phyloP scores from a whole-genome alignment of 2,329 filamentous ascomycete genomes.

The Phyllosticta citriasiana region DNA sequence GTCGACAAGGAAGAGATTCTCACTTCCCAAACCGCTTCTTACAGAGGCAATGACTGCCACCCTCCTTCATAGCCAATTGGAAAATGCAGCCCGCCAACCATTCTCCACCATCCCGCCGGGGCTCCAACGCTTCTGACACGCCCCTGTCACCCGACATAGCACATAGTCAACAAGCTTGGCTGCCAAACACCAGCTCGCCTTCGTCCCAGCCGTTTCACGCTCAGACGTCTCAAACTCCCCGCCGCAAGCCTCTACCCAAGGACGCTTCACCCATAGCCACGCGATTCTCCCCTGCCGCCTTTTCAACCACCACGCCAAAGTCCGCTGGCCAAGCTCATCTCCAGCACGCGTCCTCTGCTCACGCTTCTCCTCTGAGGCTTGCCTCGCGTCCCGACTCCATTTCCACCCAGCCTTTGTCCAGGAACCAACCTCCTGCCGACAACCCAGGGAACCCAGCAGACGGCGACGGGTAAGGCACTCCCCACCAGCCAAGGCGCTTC shows the following conservation, averaged over 20 bases:
- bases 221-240: conserved; percentile 32
- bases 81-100: conserved; percentile 7
- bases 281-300: conserved; percentile 31
- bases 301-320: conserved; percentile 30
- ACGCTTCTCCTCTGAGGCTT: conserved; percentile 19
- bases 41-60: conserved; percentile 6
- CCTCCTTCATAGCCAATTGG: conserved; percentile 7
- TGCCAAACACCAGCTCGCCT: conserved; percentile 31
- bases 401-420: conserved; percentile 21
- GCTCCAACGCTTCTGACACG: conserved; percentile 8
- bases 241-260: conserved; percentile 45
- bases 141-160: conserved; percentile 10
- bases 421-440: neutral
- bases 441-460: neutral
- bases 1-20: conserved; percentile 10
- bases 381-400: conserved; percentile 18
- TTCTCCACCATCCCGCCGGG: conserved; percentile 8
- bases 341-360: conserved; percentile 20
- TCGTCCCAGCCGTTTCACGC: conserved; percentile 36
- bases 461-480: conserved; percentile 15
- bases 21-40: conserved; percentile 5
- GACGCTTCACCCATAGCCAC: conserved; percentile 38
- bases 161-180: conserved; percentile 19
- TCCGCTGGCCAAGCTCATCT: conserved; percentile 14
- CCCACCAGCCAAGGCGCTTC: conserved; percentile 16